phyloP scores from a whole-genome alignment of 495 filamentous ascomycete species.

The Staphylotrichum longicolle region DNA sequence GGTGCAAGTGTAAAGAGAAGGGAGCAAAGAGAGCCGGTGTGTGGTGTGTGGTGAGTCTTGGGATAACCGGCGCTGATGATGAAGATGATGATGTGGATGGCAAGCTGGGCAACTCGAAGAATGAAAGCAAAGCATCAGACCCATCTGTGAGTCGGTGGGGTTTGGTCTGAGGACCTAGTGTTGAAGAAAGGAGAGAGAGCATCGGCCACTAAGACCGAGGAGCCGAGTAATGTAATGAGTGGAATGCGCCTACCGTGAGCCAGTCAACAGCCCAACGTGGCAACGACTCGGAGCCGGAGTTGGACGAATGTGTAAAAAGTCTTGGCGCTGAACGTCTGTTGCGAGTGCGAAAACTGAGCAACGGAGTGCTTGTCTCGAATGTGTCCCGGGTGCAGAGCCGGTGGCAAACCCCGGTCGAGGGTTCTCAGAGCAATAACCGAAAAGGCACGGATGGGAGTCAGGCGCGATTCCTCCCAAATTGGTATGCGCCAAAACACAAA shows the following conservation, averaged over 20 bases:
- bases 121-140: no score
- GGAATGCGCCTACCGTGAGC: constrained; percentile 14
- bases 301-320: constrained; percentile 10
- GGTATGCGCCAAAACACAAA: no score
- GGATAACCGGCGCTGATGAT: no score
- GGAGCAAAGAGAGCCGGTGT: background rate
- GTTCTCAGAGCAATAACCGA: background rate
- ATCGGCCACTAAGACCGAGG: background rate
- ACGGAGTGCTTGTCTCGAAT: background rate
- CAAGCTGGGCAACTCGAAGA: no score
- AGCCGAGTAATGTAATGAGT: background rate
- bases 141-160: no score
- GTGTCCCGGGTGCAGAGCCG: background rate
- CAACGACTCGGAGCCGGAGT: constrained; percentile 10
- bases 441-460: no score
- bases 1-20: background rate
- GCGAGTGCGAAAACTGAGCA: background rate
- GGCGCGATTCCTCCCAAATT: background rate
- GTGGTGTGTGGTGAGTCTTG: no score
- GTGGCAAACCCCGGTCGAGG: constrained; percentile 1
- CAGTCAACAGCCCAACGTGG: constrained; percentile 18
- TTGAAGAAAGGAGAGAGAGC: background rate
- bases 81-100: no score
- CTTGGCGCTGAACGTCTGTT: constrained; percentile 12
- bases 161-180: no score